Evolutionary conservation across 441 rosid genomes (phyloP).

Genomic region (Pelargonium australe): DNA sequence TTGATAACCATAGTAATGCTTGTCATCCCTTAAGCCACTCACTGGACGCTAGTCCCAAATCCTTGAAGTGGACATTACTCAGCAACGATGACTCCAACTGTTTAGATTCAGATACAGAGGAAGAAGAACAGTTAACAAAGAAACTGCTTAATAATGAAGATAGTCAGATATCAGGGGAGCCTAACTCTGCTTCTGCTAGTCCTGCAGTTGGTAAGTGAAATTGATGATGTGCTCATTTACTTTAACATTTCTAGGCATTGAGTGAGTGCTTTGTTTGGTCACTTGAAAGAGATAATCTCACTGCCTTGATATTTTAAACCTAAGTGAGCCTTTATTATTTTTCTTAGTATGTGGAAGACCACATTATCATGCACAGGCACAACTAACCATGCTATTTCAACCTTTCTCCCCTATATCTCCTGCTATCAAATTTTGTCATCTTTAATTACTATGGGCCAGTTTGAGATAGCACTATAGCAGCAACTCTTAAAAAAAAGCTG

Average conservation of each 20-base stretch:
- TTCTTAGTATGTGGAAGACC: conserved; percentile 3
- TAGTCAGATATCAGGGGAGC: conserved; percentile 27
- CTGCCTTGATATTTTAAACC: conserved; percentile 4
- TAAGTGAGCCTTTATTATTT: background rate
- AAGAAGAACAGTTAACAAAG: conserved; percentile 25
- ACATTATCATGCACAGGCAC: background rate
- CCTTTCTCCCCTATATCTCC: background rate
- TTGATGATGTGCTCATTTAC: background rate
- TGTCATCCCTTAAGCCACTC: conserved; percentile 55
- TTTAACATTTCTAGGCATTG: conserved; percentile 7
- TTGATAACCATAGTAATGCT: conserved; percentile 22
- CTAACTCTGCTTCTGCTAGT: conserved; percentile 29
- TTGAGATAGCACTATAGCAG: background rate
- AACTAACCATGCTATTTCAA: background rate
- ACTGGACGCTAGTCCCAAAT: conserved; percentile 42
- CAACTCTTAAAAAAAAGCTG: background rate
- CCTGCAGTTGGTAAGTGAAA: conserved; percentile 53
- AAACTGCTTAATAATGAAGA: conserved; percentile 25
- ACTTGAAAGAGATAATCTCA: conserved; percentile 5
- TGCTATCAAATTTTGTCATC: background rate
- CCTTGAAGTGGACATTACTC: conserved; percentile 32
- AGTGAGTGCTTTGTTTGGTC: conserved; percentile 12
- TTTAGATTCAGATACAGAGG: conserved; percentile 26
- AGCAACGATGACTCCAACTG: conserved; percentile 29
- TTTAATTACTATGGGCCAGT: background rate